Percentiles rank a stretch among this genome's conserved stretches.
phyloP scores from a whole-genome alignment of 2,329 filamentous ascomycete genomes.

The Fusarium sp. region DNA sequence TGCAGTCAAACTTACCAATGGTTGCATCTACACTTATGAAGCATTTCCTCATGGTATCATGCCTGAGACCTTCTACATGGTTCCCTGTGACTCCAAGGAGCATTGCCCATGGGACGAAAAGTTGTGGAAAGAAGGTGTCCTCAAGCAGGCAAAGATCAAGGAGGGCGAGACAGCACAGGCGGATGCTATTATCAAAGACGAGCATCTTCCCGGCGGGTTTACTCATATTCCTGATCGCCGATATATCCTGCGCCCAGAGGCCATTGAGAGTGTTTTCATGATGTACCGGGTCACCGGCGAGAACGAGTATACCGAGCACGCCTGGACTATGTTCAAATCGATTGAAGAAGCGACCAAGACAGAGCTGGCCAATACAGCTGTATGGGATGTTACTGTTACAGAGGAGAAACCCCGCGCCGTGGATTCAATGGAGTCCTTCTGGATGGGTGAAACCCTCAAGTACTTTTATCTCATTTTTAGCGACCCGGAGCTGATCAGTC shows the following conservation, averaged over 20 bases:
- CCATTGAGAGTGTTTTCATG: slow-evolving; percentile 64
- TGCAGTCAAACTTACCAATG: slow-evolving; percentile 58
- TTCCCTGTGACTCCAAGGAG: slow-evolving; percentile 50
- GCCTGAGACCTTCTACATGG: slow-evolving; percentile 60
- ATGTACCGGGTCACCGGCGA: slow-evolving; percentile 63
- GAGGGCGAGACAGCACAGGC: slow-evolving; percentile 32
- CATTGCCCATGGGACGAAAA: slow-evolving; percentile 51
- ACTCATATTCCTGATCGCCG: slow-evolving; percentile 62
- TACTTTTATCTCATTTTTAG: slow-evolving; percentile 44
- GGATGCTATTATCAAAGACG: slow-evolving; percentile 42
- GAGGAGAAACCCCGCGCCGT: slow-evolving; percentile 48
- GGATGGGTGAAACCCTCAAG: slow-evolving; percentile 46
- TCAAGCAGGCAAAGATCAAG: slow-evolving; percentile 37
- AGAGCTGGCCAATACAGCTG: slow-evolving; percentile 59
- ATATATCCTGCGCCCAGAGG: slow-evolving; percentile 63
- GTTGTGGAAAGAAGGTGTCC: slow-evolving; percentile 48
- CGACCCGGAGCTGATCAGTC: slow-evolving; percentile 56
- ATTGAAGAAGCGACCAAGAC: slow-evolving; percentile 59
- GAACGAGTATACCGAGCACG: slow-evolving; percentile 56
- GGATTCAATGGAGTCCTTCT: slow-evolving; percentile 69
- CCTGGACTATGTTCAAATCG: slow-evolving; percentile 64
- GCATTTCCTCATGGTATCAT: slow-evolving; percentile 61
- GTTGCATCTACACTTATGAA: slow-evolving; percentile 63
- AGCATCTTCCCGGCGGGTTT: slow-evolving; percentile 66
- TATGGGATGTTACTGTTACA: slow-evolving; percentile 51